phyloP scores from a whole-genome alignment of 257 asterid species.

The Mitragyna speciosa region DNA sequence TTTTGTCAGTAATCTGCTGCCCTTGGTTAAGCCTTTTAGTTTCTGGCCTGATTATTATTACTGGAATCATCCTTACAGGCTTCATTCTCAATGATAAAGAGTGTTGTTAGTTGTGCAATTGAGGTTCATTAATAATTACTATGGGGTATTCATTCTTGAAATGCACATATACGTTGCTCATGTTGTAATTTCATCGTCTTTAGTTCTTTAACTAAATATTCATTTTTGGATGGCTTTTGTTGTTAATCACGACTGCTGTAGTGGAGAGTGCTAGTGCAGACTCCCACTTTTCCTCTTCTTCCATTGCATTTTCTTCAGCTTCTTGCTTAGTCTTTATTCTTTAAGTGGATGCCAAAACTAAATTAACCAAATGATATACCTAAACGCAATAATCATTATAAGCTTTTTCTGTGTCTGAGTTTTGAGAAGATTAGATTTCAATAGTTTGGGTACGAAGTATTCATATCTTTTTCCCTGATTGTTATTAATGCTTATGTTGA shows the following conservation, averaged over 20 bases:
- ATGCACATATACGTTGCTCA: neutral
- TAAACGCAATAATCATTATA: neutral
- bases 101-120: constrained; percentile 2
- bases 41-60: constrained; percentile 5
- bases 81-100: neutral
- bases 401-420: neutral
- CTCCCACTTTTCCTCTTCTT: neutral
- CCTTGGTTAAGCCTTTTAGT: neutral
- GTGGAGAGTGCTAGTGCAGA: neutral
- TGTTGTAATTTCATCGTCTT: constrained; percentile 6
- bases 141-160: neutral
- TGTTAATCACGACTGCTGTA: neutral
- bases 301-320: neutral
- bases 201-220: neutral
- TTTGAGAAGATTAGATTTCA: neutral
- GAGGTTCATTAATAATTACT: neutral
- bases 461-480: neutral
- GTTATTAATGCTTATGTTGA: constrained; percentile 1
- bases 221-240: neutral
- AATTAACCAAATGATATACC: neutral
- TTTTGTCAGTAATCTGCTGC: neutral
- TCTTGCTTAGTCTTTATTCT: neutral
- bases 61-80: neutral
- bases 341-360: neutral
- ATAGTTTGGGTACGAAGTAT: neutral